Conservation (phyloP, 2,329 filamentous ascomycete species). For the Stenocarpella maydis region DNA sequence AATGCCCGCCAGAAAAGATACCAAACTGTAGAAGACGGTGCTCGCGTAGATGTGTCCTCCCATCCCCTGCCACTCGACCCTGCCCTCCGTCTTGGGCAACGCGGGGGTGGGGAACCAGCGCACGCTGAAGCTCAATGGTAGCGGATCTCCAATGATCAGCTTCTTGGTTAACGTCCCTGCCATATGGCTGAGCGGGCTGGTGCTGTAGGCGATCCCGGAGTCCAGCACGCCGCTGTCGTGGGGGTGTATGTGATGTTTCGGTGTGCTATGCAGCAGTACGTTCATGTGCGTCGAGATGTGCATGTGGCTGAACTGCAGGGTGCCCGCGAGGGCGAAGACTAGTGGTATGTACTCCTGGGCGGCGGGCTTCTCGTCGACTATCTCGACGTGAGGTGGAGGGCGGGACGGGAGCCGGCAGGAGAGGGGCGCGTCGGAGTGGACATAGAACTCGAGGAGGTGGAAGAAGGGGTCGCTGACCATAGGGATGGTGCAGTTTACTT, state of each 20-base stretch:
- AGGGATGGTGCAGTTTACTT: conserved; percentile 84
- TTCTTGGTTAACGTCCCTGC: conserved; percentile 63
- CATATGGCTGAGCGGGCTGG: conserved; percentile 73
- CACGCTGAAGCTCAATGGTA: conserved; percentile 81
- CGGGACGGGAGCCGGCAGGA: conserved; percentile 88
- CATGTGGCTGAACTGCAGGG: conserved; percentile 86
- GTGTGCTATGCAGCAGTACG: conserved; percentile 78
- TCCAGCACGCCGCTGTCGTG: conserved; percentile 82
- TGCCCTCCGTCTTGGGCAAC: conserved; percentile 72
- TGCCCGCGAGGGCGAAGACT: conserved; percentile 88
- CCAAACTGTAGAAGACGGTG: conserved; percentile 68
- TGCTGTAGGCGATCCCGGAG: conserved; percentile 86
- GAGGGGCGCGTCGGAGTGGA: conserved; percentile 94
- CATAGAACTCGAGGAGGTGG: conserved; percentile 94
- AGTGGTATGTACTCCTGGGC: conserved; percentile 78
- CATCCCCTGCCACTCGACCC: conserved; percentile 71
- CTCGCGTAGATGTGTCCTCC: conserved; percentile 70
- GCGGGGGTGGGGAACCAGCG: conserved; percentile 84
- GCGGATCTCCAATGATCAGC: conserved; percentile 85
- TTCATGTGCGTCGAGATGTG: conserved; percentile 92
- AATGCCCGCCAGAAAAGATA: conserved; percentile 65
- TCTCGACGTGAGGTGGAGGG: conserved; percentile 66
- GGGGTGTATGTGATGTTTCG: conserved; percentile 68
- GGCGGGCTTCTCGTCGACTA: conserved; percentile 59
- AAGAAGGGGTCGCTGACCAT: conserved; percentile 82